These are phyloP conservation scores for Alternaria ethzedia DNA, from an alignment of 2,329 filamentous ascomycete genomes.

Conservation along the genomic window DNA sequence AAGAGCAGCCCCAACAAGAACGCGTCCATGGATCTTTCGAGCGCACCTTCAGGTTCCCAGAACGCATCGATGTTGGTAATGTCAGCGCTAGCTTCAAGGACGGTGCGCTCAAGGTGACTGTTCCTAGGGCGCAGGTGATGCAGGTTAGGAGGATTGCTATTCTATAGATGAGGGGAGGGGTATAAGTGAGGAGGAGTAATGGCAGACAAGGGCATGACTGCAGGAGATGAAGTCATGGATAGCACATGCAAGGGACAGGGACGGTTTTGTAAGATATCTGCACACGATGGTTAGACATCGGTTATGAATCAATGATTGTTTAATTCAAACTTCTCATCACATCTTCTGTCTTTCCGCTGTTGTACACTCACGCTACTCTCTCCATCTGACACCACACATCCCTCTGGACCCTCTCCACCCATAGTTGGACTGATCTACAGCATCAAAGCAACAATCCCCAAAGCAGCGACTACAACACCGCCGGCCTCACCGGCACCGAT, in stretches of 20 bases:
- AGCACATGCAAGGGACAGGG: neutral
- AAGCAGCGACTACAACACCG: slow-evolving; percentile 6
- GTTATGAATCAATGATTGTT: neutral
- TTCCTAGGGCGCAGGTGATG: slow-evolving; percentile 64
- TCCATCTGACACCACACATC: too few species aligned
- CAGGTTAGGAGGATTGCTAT: slow-evolving; percentile 38
- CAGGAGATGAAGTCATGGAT: neutral
- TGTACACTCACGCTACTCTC: neutral
- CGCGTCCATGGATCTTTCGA: slow-evolving; percentile 71
- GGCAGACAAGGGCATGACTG: neutral
- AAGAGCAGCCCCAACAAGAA: slow-evolving; percentile 50
- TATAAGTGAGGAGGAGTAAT: neutral
- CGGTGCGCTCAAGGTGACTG: slow-evolving; percentile 67
- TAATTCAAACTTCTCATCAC: neutral
- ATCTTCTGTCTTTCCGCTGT: neutral
- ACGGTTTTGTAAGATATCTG: neutral
- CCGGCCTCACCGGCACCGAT: slow-evolving; percentile 1
- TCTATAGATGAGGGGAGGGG: slow-evolving; percentile 19
- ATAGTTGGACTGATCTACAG: neutral
- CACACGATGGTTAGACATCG: neutral
- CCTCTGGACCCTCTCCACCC: too few species aligned
- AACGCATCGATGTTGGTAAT: slow-evolving; percentile 65
- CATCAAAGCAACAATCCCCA: slow-evolving; percentile 16
- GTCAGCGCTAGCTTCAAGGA: slow-evolving; percentile 70
- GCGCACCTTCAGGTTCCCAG: slow-evolving; percentile 72